These are phyloP conservation scores for Lactarius hengduanensis DNA, from an alignment of 768 basidiomycete genomes.

Conservation along the genomic window DNA sequence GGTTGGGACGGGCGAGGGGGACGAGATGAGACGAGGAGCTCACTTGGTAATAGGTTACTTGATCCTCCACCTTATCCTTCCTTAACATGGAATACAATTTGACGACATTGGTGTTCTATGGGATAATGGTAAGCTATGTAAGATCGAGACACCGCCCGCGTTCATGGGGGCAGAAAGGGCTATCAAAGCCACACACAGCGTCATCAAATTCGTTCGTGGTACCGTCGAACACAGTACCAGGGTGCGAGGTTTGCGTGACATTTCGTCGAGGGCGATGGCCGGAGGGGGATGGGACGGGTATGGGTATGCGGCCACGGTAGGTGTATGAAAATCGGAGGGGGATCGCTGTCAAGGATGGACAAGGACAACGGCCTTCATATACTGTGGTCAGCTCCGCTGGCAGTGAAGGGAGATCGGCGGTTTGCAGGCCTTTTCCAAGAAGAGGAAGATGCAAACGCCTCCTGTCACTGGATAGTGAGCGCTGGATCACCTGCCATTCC, in stretches of 20 bases:
- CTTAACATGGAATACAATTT: slow-evolving; percentile 39
- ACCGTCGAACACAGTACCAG: slow-evolving; percentile 28
- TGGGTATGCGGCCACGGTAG: not conserved
- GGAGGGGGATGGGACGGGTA: not conserved
- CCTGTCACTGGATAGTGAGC: not conserved
- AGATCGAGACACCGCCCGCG: not conserved
- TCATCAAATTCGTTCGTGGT: slow-evolving; percentile 18
- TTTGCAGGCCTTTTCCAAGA: not conserved
- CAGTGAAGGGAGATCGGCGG: too few species aligned
- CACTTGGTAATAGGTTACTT: slow-evolving; percentile 68
- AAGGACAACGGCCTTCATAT: not conserved
- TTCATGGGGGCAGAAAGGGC: not conserved
- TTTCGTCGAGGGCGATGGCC: slow-evolving; percentile 23
- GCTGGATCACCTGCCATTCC: not conserved
- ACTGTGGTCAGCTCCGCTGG: not conserved
- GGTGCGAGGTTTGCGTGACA: slow-evolving; percentile 19
- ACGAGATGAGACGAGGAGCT: slow-evolving; percentile 9
- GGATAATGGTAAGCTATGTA: too few species aligned
- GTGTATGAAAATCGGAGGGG: not conserved
- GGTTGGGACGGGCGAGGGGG: not conserved
- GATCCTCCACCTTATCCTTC: slow-evolving; percentile 39
- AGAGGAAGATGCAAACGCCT: not conserved
- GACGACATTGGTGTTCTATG: slow-evolving; percentile 44
- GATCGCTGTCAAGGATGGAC: not conserved
- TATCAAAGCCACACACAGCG: not conserved